These are phyloP conservation scores for Lichtheimia hyalospora DNA, from an alignment of 371 early-diverging fungal species.

Conservation along the genomic window DNA sequence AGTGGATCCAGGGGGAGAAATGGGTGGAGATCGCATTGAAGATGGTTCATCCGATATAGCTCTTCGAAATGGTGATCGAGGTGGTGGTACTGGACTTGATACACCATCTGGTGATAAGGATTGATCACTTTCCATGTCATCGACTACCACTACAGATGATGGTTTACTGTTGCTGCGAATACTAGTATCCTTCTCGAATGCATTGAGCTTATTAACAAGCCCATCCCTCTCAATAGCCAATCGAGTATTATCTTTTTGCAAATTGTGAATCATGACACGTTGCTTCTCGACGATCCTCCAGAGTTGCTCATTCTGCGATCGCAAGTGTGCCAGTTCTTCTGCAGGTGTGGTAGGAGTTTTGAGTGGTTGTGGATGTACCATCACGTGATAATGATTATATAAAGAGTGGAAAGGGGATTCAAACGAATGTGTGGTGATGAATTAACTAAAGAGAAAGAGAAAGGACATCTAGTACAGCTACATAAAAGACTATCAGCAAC, in stretches of 20 bases:
- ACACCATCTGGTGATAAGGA: neutral
- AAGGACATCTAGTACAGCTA: too few relatives aligned
- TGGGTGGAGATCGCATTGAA: conserved; percentile 15
- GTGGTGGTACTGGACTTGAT: conserved; percentile 19
- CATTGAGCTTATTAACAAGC: conserved; percentile 34
- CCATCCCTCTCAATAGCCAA: conserved; percentile 57
- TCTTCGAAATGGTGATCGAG: conserved; percentile 24
- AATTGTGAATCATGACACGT: conserved; percentile 77
- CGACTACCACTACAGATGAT: conserved; percentile 29
- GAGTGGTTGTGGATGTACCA: conserved; percentile 6
- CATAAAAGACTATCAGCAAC: too few relatives aligned
- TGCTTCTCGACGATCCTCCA: conserved; percentile 92
- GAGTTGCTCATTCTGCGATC: conserved; percentile 81
- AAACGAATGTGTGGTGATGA: too few relatives aligned
- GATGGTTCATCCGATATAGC: conserved; percentile 4
- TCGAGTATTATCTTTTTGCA: conserved; percentile 57
- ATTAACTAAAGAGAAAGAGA: neutral
- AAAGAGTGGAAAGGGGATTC: neutral
- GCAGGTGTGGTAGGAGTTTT: conserved; percentile 67
- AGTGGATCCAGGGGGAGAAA: conserved; percentile 23
- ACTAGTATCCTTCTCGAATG: conserved; percentile 25
- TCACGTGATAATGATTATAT: neutral
- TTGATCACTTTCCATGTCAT: conserved; percentile 56
- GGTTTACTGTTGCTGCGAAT: conserved; percentile 44
- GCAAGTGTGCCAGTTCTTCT: conserved; percentile 14